Conservation (phyloP, 1,139 yeast genomes). For the Hyphopichia pseudoburtonii region DNA sequence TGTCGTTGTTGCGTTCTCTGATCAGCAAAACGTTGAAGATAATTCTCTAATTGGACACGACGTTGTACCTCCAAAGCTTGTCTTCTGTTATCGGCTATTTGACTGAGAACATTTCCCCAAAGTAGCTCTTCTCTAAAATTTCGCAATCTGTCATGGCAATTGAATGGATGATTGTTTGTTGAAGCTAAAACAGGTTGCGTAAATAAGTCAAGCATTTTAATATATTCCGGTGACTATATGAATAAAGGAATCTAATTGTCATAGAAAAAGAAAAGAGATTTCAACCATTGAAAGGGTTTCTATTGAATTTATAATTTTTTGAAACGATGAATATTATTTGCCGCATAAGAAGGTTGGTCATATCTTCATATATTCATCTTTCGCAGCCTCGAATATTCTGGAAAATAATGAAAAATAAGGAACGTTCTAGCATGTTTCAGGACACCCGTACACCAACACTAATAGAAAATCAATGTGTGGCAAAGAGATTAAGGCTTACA, state of each 20-base stretch:
- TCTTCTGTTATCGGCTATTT: not conserved
- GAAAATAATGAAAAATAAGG: not conserved
- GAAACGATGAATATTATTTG: too few relatives aligned
- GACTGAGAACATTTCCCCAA: not conserved
- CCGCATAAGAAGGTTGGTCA: too few relatives aligned
- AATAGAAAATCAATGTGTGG: too few relatives aligned
- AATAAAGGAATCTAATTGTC: too few relatives aligned
- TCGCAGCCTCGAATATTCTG: not conserved
- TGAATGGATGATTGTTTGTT: not conserved
- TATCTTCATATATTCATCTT: not conserved
- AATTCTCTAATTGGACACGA: too few relatives aligned
- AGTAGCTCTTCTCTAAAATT: not conserved
- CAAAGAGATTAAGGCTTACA: not conserved
- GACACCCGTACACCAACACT: slow-evolving; percentile 1
- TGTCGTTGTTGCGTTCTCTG: not conserved
- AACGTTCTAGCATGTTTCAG: too few relatives aligned
- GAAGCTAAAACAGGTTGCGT: not conserved
- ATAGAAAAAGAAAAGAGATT: too few relatives aligned
- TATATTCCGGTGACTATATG: too few relatives aligned
- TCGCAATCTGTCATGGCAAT: not conserved
- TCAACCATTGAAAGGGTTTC: too few relatives aligned
- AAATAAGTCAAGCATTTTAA: slow-evolving; percentile 3
- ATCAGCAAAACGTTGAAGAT: too few relatives aligned
- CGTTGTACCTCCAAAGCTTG: too few relatives aligned
- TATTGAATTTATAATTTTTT: too few relatives aligned